Evolutionary conservation across 1,284 basidiomycete species (phyloP).

Genomic region (Apiotrichum gamsii): DNA sequence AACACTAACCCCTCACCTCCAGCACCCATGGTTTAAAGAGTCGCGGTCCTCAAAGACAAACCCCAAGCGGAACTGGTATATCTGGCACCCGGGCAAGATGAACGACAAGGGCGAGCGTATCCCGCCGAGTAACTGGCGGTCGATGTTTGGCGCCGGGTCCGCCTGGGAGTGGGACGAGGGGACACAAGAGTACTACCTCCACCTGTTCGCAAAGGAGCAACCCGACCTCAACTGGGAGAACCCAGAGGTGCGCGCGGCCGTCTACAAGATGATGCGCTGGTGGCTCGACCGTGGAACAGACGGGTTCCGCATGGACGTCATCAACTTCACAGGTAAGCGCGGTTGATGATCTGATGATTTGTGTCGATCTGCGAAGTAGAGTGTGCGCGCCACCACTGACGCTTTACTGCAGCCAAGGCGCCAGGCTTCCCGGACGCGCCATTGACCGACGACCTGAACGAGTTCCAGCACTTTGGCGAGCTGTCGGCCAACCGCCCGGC

Average conservation of each 20-base stretch:
- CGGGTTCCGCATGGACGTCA: conserved; percentile 42
- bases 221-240: conserved; percentile 50
- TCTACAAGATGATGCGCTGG: conserved; percentile 48
- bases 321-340: background rate
- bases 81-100: conserved; percentile 44
- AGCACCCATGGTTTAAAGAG: conserved; percentile 34
- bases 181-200: conserved; percentile 50
- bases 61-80: conserved; percentile 51
- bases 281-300: conserved; percentile 51
- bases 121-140: conserved; percentile 51
- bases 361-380: background rate
- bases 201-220: conserved; percentile 48
- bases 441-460: conserved; percentile 51
- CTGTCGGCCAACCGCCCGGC: conserved; percentile 58
- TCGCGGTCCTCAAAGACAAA: conserved; percentile 39
- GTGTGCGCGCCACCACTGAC: background rate
- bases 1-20: no score
- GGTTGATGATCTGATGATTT: no score
- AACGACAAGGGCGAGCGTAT: conserved; percentile 29
- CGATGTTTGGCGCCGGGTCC: conserved; percentile 43
- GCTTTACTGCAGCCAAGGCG: conserved; percentile 56
- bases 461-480: conserved; percentile 51
- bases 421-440: conserved; percentile 61
- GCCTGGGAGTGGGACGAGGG: conserved; percentile 50
- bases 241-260: conserved; percentile 34